Evolutionary conservation across 2,329 filamentous ascomycete genomes (phyloP).

Genomic region (Fusarium stilboides): DNA sequence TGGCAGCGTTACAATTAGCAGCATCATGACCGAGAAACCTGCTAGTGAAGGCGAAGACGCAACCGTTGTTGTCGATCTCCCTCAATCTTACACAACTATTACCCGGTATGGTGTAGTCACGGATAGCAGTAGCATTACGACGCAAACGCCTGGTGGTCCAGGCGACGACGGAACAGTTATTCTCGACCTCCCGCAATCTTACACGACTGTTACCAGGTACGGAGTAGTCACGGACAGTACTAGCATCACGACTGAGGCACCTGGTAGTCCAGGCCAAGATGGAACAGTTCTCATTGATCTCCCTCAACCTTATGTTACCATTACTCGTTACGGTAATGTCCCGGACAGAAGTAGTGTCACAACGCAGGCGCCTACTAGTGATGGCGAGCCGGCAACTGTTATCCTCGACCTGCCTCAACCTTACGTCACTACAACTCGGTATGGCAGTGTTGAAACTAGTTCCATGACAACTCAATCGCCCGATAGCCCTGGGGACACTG

Average conservation of each 20-base stretch:
- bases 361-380: neutral
- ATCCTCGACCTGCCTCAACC: neutral
- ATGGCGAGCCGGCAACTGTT: neutral
- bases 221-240: neutral
- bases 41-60: neutral
- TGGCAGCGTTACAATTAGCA: neutral
- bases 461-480: neutral
- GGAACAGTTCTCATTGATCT: conserved; percentile 2
- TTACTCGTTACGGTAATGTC: neutral
- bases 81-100: neutral
- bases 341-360: neutral
- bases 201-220: neutral
- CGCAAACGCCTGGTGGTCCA: neutral
- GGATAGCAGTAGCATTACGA: neutral
- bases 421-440: neutral
- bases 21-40: neutral
- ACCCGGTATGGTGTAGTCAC: neutral
- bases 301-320: neutral
- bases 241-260: neutral
- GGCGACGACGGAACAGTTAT: neutral
- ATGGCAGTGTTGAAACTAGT: neutral
- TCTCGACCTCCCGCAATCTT: neutral
- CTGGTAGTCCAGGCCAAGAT: neutral
- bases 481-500: neutral
- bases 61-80: neutral